Conservation (phyloP, 371 early-diverging fungal genomes). For the Dinochytrium kinnereticum region DNA sequence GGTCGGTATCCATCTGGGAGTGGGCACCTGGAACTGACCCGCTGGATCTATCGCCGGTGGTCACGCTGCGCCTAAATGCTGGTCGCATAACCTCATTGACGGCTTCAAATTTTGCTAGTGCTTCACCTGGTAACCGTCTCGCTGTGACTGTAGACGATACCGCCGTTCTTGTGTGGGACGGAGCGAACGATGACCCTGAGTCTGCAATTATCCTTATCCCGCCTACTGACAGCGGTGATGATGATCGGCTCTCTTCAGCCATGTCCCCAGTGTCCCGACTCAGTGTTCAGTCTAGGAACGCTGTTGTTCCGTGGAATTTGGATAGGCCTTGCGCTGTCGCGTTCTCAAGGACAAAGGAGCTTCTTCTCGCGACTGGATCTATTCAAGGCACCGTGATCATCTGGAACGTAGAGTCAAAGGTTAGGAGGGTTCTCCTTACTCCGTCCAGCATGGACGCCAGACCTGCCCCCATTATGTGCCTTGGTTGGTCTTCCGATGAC, state of each 20-base stretch:
- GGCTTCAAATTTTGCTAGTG: constrained; percentile 20
- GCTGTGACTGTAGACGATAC: constrained; percentile 37
- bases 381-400: constrained; percentile 29
- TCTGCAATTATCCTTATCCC: constrained; percentile 24
- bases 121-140: constrained; percentile 8
- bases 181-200: constrained; percentile 20
- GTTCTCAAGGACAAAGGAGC: constrained; percentile 35
- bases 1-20: constrained; percentile 32
- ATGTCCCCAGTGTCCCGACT: neutral
- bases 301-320: constrained; percentile 19
- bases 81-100: constrained; percentile 34
- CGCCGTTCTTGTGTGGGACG: constrained; percentile 36
- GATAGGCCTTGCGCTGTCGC: constrained; percentile 35
- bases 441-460: constrained; percentile 23
- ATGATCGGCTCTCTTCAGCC: constrained; percentile 3
- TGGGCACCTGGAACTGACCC: constrained; percentile 24
- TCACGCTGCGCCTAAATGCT: constrained; percentile 25
- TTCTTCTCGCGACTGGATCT: constrained; percentile 33
- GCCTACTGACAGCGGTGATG: constrained; percentile 12
- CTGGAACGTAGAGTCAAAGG: constrained; percentile 41
- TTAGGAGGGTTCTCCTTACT: constrained; percentile 27
- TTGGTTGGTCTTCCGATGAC: constrained; percentile 38
- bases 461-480: constrained; percentile 33
- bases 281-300: neutral
- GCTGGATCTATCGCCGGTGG: constrained; percentile 16